These are phyloP conservation scores for Periconia digitata DNA, from an alignment of 2,329 filamentous ascomycete genomes.

Conservation along the genomic window DNA sequence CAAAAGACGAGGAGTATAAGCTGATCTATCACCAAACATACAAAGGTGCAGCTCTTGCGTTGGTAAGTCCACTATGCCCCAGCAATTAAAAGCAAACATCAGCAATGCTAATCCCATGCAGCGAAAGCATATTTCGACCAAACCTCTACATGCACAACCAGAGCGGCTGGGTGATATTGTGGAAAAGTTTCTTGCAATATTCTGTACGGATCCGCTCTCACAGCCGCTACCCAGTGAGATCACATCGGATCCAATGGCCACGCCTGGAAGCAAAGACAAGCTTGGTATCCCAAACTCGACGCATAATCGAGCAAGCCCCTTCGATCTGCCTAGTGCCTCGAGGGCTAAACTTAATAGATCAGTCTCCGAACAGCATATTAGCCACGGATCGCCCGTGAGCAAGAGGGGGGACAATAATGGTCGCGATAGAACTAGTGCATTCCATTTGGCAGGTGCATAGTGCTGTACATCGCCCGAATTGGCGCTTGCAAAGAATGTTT, in stretches of 20 bases:
- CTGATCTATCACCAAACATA: conserved; percentile 55
- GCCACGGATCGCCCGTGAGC: conserved; percentile 28
- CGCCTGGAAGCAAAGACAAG: conserved; percentile 27
- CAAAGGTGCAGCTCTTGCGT: conserved; percentile 52
- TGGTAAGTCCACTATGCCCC: conserved; percentile 33
- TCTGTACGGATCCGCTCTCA: conserved; percentile 49
- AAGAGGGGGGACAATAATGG: too few species aligned
- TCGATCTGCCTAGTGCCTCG: conserved; percentile 34
- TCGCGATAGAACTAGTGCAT: too few species aligned
- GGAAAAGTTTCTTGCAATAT: conserved; percentile 50
- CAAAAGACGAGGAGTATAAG: conserved; percentile 55
- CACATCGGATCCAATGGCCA: conserved; percentile 20
- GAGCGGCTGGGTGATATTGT: conserved; percentile 51
- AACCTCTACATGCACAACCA: conserved; percentile 42
- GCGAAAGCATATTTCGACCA: conserved; percentile 43
- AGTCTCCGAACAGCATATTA: conserved; percentile 16
- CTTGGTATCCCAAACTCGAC: conserved; percentile 20
- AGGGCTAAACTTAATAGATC: conserved; percentile 16
- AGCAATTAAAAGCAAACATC: neutral
- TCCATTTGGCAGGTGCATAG: too few species aligned
- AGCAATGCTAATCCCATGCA: conserved; percentile 10
- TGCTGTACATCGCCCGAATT: too few species aligned
- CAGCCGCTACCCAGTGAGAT: conserved; percentile 17
- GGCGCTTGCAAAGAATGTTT: too few species aligned
- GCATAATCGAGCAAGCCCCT: conserved; percentile 31